Conservation (phyloP, 768 basidiomycete species). For the Xerocomellus chrysenteron region DNA sequence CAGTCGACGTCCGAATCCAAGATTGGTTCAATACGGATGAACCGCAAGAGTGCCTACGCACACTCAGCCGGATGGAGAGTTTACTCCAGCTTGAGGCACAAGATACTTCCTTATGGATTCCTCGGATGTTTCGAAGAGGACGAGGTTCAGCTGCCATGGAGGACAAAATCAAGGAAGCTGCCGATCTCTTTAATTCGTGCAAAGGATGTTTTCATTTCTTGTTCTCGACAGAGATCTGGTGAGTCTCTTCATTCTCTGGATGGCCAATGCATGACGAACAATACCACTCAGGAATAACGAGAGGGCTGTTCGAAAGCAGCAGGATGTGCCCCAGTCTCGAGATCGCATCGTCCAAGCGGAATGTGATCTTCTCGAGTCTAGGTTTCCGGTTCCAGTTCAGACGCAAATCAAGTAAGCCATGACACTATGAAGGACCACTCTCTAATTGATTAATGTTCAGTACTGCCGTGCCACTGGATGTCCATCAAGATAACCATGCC, state of each 20-base stretch:
- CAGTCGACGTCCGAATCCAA: not conserved
- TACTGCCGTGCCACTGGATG: not conserved
- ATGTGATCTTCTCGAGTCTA: too few relatives aligned
- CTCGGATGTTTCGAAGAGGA: not conserved
- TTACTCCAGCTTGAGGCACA: not conserved
- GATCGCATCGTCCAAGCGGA: not conserved
- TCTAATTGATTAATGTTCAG: not conserved
- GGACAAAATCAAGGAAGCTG: not conserved
- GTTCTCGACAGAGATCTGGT: not conserved
- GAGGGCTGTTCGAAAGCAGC: not conserved
- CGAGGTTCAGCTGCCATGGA: not conserved
- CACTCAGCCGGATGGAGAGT: not conserved
- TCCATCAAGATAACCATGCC: too few relatives aligned
- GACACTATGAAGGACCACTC: too few relatives aligned
- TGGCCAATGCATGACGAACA: too few relatives aligned
- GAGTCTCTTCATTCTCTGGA: not conserved
- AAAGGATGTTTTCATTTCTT: not conserved
- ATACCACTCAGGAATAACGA: not conserved
- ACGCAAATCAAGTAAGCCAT: not conserved
- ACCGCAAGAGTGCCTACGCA: not conserved
- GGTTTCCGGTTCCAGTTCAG: too few relatives aligned
- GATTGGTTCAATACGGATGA: conserved; percentile 4
- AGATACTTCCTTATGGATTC: not conserved
- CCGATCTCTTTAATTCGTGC: not conserved
- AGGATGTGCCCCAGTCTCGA: not conserved